Evolutionary conservation across 78 protist species (phyloP).

Genomic region (Tieghemostelium lacteum): DNA sequence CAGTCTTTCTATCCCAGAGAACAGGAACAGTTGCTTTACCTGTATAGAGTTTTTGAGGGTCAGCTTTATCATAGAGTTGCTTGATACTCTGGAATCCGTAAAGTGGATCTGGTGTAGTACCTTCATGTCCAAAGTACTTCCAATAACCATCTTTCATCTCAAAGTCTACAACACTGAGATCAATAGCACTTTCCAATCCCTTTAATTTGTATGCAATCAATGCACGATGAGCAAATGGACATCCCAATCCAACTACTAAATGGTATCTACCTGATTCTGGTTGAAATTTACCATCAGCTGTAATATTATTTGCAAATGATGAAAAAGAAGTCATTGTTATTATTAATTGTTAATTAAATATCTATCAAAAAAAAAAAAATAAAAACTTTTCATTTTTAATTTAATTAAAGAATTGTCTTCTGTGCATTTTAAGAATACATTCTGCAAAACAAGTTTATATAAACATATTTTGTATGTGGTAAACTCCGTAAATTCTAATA

Average conservation of each 20-base stretch:
- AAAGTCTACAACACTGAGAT: not conserved
- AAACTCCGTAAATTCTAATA: no score
- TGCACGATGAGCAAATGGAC: conserved; percentile 41
- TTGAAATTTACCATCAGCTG: conserved; percentile 4
- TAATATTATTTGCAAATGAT: not conserved
- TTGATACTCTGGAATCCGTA: conserved; percentile 3
- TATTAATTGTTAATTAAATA: no score
- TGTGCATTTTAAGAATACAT: no score
- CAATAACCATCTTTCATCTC: conserved; percentile 6
- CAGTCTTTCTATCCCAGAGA: conserved; percentile 67
- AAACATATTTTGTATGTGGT: no score
- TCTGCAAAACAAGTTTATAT: no score
- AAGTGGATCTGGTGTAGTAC: not conserved
- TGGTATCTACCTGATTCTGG: conserved; percentile 40
- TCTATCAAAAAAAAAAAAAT: no score
- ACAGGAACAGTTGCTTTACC: conserved; percentile 33
- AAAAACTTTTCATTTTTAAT: no score
- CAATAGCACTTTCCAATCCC: conserved; percentile 12
- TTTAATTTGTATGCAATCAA: conserved; percentile 9
- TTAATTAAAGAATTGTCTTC: no score
- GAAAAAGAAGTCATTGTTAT: no score
- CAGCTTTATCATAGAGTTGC: not conserved
- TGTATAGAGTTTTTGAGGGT: not conserved
- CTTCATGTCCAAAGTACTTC: conserved; percentile 22
- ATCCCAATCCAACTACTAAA: conserved; percentile 10